Conservation (phyloP, 805 yeast species). For the Wickerhamiella shivajii region DNA sequence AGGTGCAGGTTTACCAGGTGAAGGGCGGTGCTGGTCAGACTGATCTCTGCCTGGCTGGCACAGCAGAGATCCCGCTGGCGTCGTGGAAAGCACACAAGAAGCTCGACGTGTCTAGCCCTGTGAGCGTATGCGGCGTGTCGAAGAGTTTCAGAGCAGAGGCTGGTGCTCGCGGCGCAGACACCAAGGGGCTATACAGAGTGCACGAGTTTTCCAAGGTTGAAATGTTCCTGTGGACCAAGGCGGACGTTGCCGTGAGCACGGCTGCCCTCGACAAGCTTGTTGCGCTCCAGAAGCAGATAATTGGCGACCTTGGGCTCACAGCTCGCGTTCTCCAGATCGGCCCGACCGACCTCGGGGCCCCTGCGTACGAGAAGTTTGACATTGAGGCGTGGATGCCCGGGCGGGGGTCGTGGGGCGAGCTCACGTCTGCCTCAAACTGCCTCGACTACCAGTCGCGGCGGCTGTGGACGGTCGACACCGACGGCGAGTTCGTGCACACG, state of each 20-base stretch:
- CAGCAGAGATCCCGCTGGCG: conserved; percentile 91
- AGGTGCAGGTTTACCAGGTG: conserved; percentile 67
- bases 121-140: conserved; percentile 42
- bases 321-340: conserved; percentile 86
- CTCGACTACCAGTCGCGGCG: conserved; percentile 82
- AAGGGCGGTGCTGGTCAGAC: conserved; percentile 23
- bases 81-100: conserved; percentile 48
- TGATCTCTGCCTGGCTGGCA: conserved; percentile 64
- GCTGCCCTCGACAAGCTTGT: conserved; percentile 35
- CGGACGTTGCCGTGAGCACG: conserved; percentile 21
- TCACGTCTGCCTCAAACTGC: conserved; percentile 84
- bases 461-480: conserved; percentile 39
- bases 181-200: conserved; percentile 82
- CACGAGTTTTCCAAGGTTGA: conserved; percentile 96
- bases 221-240: conserved; percentile 55
- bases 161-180: conserved; percentile 87
- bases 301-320: conserved; percentile 53
- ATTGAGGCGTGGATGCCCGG: conserved; percentile 99
- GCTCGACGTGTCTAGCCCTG: conserved; percentile 22
- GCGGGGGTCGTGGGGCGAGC: conserved; percentile 81
- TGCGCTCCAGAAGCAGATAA: conserved; percentile 47
- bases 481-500: conserved; percentile 50
- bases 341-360: conserved; percentile 78
- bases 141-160: conserved; percentile 92
- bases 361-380: conserved; percentile 83